Conservation (phyloP, 2,329 filamentous ascomycete species). For the Thelonectria rubi region DNA sequence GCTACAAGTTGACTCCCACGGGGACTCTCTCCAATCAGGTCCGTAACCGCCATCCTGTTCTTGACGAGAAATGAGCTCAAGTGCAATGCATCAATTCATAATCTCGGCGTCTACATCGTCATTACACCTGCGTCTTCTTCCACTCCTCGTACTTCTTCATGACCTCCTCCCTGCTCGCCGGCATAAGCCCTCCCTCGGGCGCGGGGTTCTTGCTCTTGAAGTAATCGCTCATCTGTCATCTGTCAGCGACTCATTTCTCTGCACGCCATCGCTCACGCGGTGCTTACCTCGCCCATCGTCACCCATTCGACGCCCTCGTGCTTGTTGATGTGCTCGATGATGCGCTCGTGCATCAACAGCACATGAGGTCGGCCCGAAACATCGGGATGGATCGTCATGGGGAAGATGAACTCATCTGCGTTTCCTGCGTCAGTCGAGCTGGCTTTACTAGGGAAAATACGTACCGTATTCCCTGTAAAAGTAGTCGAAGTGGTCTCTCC, state of each 20-base stretch:
- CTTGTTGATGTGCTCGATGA: slow-evolving; percentile 74
- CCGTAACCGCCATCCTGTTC: not conserved
- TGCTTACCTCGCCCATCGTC: slow-evolving; percentile 67
- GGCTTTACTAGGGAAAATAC: not conserved
- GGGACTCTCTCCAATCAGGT: not conserved
- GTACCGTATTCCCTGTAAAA: slow-evolving; percentile 75
- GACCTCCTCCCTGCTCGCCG: slow-evolving; percentile 50
- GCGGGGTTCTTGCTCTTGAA: slow-evolving; percentile 73
- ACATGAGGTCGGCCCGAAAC: slow-evolving; percentile 77
- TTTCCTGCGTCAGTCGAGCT: not conserved
- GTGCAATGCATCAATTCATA: not conserved
- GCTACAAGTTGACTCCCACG: too few species aligned
- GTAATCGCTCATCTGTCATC: slow-evolving; percentile 66
- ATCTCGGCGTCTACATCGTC: not conserved
- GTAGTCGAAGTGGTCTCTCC: slow-evolving; percentile 74
- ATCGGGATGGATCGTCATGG: slow-evolving; percentile 80
- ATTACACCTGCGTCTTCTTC: slow-evolving; percentile 26
- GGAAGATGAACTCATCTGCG: slow-evolving; percentile 75
- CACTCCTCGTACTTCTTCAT: slow-evolving; percentile 32
- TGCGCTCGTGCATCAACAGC: slow-evolving; percentile 73
- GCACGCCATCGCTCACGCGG: too few species aligned
- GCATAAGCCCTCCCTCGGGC: slow-evolving; percentile 68
- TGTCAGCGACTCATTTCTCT: too few species aligned
- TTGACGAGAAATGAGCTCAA: not conserved
- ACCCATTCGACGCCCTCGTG: slow-evolving; percentile 71